These are phyloP conservation scores for Kurtzmaniella fragi DNA, from an alignment of 805 yeast genomes.

Conservation along the genomic window DNA sequence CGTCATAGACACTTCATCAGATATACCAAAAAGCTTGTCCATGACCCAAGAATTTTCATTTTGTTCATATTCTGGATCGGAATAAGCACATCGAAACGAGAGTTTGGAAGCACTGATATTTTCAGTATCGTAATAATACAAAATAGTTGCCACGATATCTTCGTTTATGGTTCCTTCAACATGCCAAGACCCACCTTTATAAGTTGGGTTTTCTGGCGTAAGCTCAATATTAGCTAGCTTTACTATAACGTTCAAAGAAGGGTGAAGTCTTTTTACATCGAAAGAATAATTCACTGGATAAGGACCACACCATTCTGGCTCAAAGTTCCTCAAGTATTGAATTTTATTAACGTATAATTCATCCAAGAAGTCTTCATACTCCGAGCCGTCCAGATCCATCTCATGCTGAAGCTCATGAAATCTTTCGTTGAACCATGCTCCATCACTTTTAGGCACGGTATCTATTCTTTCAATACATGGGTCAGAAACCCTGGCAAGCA, in stretches of 20 bases:
- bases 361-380: conserved; percentile 5
- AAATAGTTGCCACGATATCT: conserved; percentile 28
- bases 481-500: conserved; percentile 18
- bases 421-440: conserved; percentile 2
- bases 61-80: conserved; percentile 24
- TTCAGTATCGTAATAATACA: conserved; percentile 29
- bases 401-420: too few species aligned
- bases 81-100: conserved; percentile 14
- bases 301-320: not conserved
- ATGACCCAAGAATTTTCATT: conserved; percentile 16
- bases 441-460: conserved; percentile 9
- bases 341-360: conserved; percentile 1
- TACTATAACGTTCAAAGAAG: conserved; percentile 23
- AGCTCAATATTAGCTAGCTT: conserved; percentile 29
- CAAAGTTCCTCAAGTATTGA: conserved; percentile 3
- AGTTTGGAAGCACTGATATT: conserved; percentile 24
- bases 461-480: conserved; percentile 11
- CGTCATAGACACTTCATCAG: conserved; percentile 18
- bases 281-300: conserved; percentile 1
- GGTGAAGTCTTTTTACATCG: conserved; percentile 4
- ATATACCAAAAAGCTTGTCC: conserved; percentile 15
- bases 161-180: conserved; percentile 30
- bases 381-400: conserved; percentile 5
- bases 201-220: conserved; percentile 27
- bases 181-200: conserved; percentile 32